These are phyloP conservation scores for Aaosphaeria arxii DNA, from an alignment of 2,329 filamentous ascomycete species.

Conservation along the genomic window DNA sequence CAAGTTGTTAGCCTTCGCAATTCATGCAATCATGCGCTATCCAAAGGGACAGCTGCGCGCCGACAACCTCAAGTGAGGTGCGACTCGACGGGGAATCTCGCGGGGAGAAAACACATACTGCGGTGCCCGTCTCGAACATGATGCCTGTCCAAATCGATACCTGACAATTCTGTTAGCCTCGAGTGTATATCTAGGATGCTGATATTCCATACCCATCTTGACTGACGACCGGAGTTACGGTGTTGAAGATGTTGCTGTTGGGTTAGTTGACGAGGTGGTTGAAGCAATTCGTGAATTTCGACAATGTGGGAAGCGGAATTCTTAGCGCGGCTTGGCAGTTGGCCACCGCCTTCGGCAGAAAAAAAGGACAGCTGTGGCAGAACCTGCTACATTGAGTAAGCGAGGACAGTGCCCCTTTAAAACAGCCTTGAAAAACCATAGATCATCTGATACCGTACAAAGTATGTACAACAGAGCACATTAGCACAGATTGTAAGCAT, in stretches of 20 bases:
- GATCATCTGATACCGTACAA: too few species aligned
- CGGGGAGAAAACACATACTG: constrained; percentile 38
- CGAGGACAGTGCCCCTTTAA: too few species aligned
- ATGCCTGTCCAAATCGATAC: constrained; percentile 53
- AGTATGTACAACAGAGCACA: too few species aligned
- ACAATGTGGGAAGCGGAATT: not conserved
- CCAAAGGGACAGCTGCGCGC: constrained; percentile 35
- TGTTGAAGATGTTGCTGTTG: constrained; percentile 11
- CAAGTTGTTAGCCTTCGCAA: not conserved
- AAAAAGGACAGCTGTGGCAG: too few species aligned
- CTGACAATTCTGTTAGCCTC: constrained; percentile 5
- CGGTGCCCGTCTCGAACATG: constrained; percentile 71
- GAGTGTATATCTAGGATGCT: too few species aligned
- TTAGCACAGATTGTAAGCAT: not conserved
- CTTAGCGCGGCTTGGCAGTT: not conserved
- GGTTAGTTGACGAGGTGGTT: constrained; percentile 19
- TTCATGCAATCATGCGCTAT: constrained; percentile 29
- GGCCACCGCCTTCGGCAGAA: constrained; percentile 16
- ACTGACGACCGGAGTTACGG: constrained; percentile 22
- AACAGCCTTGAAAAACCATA: too few species aligned
- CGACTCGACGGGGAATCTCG: constrained; percentile 40
- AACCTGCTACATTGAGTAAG: too few species aligned
- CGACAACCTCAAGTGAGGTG: constrained; percentile 33
- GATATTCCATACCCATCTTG: not conserved
- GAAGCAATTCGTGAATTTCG: constrained; percentile 1